Base-by-base conservation (phyloP, 192 early-diverging fungal species). In the Linderina pennispora region DNA sequence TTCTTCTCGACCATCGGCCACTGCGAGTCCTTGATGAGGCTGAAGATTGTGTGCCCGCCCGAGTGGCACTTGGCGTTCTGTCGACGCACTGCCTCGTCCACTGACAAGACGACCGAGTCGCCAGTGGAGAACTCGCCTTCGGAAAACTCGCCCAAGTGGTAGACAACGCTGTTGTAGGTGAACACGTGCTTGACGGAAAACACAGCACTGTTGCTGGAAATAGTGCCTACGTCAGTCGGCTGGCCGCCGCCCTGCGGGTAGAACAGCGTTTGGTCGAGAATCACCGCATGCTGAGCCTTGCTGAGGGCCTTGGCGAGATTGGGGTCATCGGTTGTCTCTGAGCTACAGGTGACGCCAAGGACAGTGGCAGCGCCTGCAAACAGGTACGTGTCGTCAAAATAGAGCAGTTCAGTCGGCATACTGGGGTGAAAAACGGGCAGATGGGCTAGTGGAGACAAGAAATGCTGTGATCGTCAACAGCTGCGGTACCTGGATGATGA, bases 161-260 rank as follows among this genome's bases (percentile, higher is more conserved):
- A 59, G 21, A 59, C 57, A 13, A 14, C 17, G 5, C 34, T 44
- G 7, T 50, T 11, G 44, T 50, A 17, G 14, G 31, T 37, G 28
- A 45, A 31, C 22, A 59, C 49, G 17, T 59, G 48, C 2, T 15
- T 19, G 8, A 52, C 57, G n/a, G 15, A 23, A 25, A 53, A 53
- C 22, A 14, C 14, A 15, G 33, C 14, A 11, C 25, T 19, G 2
- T 7, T 14, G 28, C 41, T 37, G 10, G 31, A 10, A 4, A 59
- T 40, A 9, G 24, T 37, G n/a, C 57, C 57, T 2, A 17, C 34
- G 44, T 59, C 57, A 2, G 57, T 47, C 10, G 57, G 57, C 43
- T 59, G 57, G 21, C 57, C 57, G 31, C 57, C 57, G 23, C 57
- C 57, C 39, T 59, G 57, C 23, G 49, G 49, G 19, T 59, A 59